Base-by-base conservation (phyloP, 345 rosid species). In the Syzygium jambos region DNA sequence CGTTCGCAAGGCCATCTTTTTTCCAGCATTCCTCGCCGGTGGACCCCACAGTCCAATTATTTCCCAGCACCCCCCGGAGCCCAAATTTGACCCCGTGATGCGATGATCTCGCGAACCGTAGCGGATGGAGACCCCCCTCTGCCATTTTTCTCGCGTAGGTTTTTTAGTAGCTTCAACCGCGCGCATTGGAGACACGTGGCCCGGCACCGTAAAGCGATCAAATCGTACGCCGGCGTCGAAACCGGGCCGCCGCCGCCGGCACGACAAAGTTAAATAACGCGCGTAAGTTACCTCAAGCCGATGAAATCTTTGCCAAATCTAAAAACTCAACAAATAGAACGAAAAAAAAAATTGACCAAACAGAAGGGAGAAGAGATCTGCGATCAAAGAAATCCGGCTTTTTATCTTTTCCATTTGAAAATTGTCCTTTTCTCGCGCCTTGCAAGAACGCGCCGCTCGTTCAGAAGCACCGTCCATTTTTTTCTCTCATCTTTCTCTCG, bases 381-480 rank as follows among this genome's bases (percentile, higher is more conserved):
- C 11, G 27, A 57, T 29, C 4, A 57, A 25, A 57, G 65, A 57
- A 11, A 11, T 57, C 29, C 25, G 25, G 29, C 29, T 57, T 4
- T 57, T 53, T 53, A 2, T 11, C 27, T 56, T 4, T 57, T 57
- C 11, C n/a, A 57, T 57, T 57, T 11, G 15, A 25, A 56, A 11
- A 5, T 56, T 56, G 61, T 9, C 12, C 43, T 41, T 41, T 41
- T 56, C 23, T 23, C 10, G n/a, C 4, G 5, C 23, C 9, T 56
- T 56, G 13, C 4, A 56, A 56, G 27, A 55, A 22, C 23, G 13
- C 2, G n/a, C 12, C n/a, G 25, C 61, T 56, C 25, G 9, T 23
- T 56, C 61, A 56, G 25, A 23, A 56, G 7, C 10, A 23, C 5
- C 61, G 5, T 56, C 13, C 2, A 1, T 5, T 22, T 0, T 0